Evolutionary conservation across 2,329 filamentous ascomycete genomes (phyloP).

Genomic region (Diaporthe sp.): DNA sequence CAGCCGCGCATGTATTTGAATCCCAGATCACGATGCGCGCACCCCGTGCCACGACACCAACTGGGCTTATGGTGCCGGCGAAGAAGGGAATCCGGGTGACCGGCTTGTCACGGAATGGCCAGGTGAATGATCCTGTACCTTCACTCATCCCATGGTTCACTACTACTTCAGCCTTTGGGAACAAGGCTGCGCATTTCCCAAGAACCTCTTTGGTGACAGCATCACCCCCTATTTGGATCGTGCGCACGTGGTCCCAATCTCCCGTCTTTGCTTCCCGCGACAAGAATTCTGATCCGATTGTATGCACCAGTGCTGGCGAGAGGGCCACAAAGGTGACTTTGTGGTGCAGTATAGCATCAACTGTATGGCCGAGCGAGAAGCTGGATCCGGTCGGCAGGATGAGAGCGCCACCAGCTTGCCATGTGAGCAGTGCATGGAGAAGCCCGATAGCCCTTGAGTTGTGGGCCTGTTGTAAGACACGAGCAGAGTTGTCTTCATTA

Average conservation of each 20-base stretch:
- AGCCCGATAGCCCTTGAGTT: background rate
- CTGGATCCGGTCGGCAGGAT: constrained; percentile 9
- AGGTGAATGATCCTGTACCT: background rate
- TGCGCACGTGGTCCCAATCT: background rate
- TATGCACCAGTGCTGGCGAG: background rate
- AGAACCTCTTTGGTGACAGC: background rate
- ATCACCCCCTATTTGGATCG: background rate
- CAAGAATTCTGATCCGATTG: background rate
- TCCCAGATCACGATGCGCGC: background rate
- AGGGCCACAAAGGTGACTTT: background rate
- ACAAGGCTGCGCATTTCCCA: background rate
- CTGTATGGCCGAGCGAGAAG: constrained; percentile 2
- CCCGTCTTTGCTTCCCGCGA: background rate
- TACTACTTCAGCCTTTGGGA: background rate
- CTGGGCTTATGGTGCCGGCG: background rate
- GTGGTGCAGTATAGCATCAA: constrained; percentile 3
- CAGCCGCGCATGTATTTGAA: background rate
- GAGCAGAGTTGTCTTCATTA: background rate
- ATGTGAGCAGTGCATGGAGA: constrained; percentile 5
- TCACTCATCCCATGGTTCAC: constrained; percentile 3
- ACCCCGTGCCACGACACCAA: background rate
- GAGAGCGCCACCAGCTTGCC: background rate
- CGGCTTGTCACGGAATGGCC: background rate
- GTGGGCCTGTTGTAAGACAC: background rate
- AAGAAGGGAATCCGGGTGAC: background rate